Conservation (phyloP, 306 rosid species). For the Ochetophila trinervis region DNA sequence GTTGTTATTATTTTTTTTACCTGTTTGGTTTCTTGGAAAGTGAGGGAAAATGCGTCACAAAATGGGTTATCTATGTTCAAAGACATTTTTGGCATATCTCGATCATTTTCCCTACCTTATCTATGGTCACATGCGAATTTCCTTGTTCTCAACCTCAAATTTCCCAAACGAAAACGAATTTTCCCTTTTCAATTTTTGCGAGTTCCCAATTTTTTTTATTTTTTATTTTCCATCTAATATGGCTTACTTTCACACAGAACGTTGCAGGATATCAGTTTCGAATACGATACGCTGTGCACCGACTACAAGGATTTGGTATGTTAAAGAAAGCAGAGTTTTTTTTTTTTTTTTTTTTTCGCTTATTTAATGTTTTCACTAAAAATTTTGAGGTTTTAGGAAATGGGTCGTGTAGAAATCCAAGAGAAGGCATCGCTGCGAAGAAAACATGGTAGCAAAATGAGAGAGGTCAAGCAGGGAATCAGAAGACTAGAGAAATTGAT, state of each 20-base stretch:
- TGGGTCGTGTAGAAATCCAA: slow-evolving; percentile 36
- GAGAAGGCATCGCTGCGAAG: slow-evolving; percentile 57
- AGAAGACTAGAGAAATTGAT: slow-evolving; percentile 72
- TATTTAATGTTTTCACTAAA: not conserved
- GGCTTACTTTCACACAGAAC: slow-evolving; percentile 36
- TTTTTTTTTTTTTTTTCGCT: not conserved
- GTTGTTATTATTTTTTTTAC: not conserved
- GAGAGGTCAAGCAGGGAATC: slow-evolving; percentile 69
- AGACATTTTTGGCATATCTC: too few relatives aligned
- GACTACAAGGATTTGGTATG: slow-evolving; percentile 56
- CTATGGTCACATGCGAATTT: too few relatives aligned
- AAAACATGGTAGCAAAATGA: slow-evolving; percentile 56
- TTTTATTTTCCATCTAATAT: slow-evolving; percentile 5
- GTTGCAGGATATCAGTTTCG: slow-evolving; percentile 68
- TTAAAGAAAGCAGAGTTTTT: not conserved
- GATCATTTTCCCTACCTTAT: too few relatives aligned
- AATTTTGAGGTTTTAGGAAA: slow-evolving; percentile 42
- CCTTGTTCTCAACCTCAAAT: too few relatives aligned
- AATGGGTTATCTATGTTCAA: too few relatives aligned
- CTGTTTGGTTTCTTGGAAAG: slow-evolving; percentile 12
- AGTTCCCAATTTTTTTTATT: too few relatives aligned
- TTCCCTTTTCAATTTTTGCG: not conserved
- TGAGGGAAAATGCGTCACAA: slow-evolving; percentile 8
- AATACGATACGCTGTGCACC: slow-evolving; percentile 50
- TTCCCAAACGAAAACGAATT: too few relatives aligned